phyloP scores from a whole-genome alignment of 257 asterid species.

The Verbena officinalis region DNA sequence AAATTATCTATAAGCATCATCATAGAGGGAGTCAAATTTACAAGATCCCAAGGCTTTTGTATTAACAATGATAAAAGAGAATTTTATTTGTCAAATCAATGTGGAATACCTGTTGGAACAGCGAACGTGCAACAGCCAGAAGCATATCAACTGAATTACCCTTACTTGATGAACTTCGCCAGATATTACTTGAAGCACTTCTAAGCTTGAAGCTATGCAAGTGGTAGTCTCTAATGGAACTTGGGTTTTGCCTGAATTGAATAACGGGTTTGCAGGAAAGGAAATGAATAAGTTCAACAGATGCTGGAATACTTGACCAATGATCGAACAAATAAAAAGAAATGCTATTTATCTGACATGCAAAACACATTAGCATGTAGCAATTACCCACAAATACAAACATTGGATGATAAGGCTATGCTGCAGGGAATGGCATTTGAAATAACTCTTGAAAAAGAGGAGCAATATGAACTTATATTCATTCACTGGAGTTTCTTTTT shows the following conservation, averaged over 20 bases:
- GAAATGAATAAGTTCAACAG: slow-evolving; percentile 2
- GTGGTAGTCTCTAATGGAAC: slow-evolving; percentile 57
- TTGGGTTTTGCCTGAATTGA: slow-evolving; percentile 48
- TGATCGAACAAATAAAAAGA: slow-evolving; percentile 4
- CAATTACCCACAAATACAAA: background rate
- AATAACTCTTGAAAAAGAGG: no score
- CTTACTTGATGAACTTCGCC: slow-evolving; percentile 60
- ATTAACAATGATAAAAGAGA: slow-evolving; percentile 25
- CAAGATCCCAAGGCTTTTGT: background rate
- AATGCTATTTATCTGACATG: background rate
- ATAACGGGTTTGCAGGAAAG: slow-evolving; percentile 3
- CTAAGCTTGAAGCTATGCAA: slow-evolving; percentile 67
- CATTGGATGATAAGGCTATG: background rate
- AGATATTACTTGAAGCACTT: slow-evolving; percentile 69
- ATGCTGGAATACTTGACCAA: background rate
- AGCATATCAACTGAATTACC: slow-evolving; percentile 45
- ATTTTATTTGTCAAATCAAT: slow-evolving; percentile 1
- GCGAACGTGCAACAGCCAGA: slow-evolving; percentile 63
- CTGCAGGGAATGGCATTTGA: background rate
- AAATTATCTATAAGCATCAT: slow-evolving; percentile 53
- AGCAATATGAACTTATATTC: background rate
- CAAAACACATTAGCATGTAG: background rate
- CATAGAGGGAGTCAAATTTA: slow-evolving; percentile 20
- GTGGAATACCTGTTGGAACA: slow-evolving; percentile 74
- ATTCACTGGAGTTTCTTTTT: background rate